Evolutionary conservation across 805 yeast species (phyloP).

Genomic region (Kluyveromyces siamensis): DNA sequence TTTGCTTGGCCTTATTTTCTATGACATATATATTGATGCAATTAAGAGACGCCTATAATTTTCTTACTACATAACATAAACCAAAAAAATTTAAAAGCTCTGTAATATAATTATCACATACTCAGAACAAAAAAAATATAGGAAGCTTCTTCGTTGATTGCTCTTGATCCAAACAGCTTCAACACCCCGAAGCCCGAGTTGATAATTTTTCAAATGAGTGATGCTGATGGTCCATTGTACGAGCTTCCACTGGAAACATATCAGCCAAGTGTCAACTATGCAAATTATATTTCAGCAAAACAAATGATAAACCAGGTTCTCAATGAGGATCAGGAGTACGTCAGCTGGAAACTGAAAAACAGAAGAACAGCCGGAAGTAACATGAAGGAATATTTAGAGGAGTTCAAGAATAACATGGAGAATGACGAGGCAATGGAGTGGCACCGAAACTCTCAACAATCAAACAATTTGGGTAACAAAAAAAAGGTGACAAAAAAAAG

Average conservation of each 20-base stretch:
- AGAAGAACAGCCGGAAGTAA: slow-evolving; percentile 25
- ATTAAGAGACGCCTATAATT: too few species aligned
- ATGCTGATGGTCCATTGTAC: slow-evolving; percentile 27
- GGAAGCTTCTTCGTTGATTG: not conserved
- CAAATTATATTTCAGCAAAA: slow-evolving; percentile 23
- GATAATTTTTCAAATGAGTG: slow-evolving; percentile 9
- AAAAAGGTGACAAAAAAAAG: slow-evolving; percentile 3
- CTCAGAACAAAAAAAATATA: too few species aligned
- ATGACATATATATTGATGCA: too few species aligned
- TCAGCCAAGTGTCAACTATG: slow-evolving; percentile 20
- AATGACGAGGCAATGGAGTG: not conserved
- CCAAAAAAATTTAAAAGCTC: too few species aligned
- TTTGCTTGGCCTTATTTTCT: too few species aligned
- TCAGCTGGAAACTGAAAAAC: slow-evolving; percentile 24
- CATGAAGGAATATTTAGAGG: slow-evolving; percentile 10
- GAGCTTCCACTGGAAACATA: slow-evolving; percentile 22
- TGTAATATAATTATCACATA: too few species aligned
- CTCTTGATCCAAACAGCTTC: not conserved
- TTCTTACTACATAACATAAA: too few species aligned
- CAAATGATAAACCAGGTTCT: slow-evolving; percentile 27
- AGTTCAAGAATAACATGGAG: slow-evolving; percentile 1
- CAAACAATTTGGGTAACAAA: not conserved
- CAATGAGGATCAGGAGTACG: slow-evolving; percentile 28
- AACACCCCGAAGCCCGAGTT: not conserved
- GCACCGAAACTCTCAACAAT: not conserved